These are phyloP conservation scores for Fusarium tupiense DNA, from an alignment of 2,329 filamentous ascomycete genomes.

Conservation along the genomic window DNA sequence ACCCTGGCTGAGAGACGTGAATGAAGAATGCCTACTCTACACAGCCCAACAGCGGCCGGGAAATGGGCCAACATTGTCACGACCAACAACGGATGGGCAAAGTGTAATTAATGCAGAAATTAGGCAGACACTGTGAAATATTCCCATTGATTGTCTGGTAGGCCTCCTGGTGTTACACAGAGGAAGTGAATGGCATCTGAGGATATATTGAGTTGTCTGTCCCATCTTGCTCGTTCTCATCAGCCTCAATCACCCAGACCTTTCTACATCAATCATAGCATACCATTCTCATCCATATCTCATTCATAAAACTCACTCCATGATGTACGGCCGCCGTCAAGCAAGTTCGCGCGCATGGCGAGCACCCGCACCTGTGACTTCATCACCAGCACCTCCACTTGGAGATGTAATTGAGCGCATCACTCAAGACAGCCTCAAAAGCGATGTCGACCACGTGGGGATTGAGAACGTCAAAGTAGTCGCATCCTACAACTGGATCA, in stretches of 20 bases:
- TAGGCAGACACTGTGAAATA: neutral
- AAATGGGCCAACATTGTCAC: neutral
- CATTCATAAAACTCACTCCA: neutral
- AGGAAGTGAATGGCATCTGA: neutral
- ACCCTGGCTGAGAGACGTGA: neutral
- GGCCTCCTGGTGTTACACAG: neutral
- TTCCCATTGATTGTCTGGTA: neutral
- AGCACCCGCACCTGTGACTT: neutral
- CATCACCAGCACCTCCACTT: slow-evolving; percentile 30
- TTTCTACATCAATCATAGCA: neutral
- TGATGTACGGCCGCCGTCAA: neutral
- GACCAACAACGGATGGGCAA: slow-evolving; percentile 1
- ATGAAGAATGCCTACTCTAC: neutral
- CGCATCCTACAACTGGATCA: slow-evolving; percentile 62
- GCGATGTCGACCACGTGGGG: neutral
- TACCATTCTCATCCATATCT: rapidly evolving
- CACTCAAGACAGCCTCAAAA: slow-evolving; percentile 1
- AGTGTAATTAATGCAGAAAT: slow-evolving; percentile 21
- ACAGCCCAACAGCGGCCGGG: slow-evolving; percentile 4
- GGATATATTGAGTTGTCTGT: neutral
- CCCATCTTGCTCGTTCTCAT: neutral
- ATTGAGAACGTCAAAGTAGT: slow-evolving; percentile 53
- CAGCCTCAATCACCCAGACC: neutral
- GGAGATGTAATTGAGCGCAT: slow-evolving; percentile 39
- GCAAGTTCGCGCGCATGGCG: neutral